These are phyloP conservation scores for Aspergillus vadensis DNA, from an alignment of 2,329 filamentous ascomycete species.

Conservation along the genomic window DNA sequence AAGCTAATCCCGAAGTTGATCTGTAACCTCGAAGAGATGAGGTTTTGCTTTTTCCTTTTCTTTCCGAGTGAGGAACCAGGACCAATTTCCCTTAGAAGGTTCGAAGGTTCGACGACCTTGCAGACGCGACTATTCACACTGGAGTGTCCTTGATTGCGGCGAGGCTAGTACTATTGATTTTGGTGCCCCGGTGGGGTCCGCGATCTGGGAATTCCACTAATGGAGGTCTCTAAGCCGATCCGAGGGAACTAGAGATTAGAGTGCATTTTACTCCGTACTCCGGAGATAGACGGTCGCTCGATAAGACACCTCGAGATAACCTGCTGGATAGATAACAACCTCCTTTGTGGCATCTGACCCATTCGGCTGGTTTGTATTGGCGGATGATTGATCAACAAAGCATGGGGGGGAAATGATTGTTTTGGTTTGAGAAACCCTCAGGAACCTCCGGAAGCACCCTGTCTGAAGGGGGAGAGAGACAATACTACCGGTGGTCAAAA, in stretches of 20 bases:
- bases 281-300: not conserved
- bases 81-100: not conserved
- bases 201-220: not conserved
- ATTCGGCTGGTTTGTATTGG: no score
- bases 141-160: not conserved
- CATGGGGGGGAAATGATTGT: no score
- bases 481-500: not conserved
- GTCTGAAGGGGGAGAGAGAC: not conserved
- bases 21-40: not conserved
- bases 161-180: not conserved
- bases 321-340: no score
- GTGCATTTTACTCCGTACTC: constrained; percentile 1
- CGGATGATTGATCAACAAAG: no score
- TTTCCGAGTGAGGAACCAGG: no score
- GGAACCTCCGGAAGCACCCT: no score
- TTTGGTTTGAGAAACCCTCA: no score
- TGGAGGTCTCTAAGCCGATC: not conserved
- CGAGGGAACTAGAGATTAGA: constrained; percentile 1
- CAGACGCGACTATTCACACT: not conserved
- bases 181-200: not conserved
- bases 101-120: not conserved
- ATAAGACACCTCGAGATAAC: not conserved
- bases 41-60: not conserved
- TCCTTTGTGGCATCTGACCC: no score
- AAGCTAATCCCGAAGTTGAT: not conserved